These are phyloP conservation scores for Toxoplasma gondii DNA, from an alignment of 169 alveolate species.

Conservation along the genomic window DNA sequence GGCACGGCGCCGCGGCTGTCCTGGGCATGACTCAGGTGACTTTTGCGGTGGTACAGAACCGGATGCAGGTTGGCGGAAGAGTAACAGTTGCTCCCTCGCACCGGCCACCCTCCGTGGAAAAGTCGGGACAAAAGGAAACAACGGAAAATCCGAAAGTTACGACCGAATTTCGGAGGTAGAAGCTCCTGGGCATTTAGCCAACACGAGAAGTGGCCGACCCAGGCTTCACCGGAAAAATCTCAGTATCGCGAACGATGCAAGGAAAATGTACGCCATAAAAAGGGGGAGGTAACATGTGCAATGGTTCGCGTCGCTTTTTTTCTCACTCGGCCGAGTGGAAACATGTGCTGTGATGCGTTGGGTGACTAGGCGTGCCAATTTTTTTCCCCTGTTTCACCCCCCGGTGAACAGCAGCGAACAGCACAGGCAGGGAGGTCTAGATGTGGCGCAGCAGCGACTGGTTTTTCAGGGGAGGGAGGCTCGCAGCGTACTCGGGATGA, in stretches of 20 bases:
- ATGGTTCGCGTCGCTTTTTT: not conserved
- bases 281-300: not conserved
- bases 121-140: too few relatives aligned
- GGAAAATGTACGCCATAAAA: not conserved
- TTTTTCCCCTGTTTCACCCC: not conserved
- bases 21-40: too few relatives aligned
- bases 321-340: not conserved
- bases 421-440: not conserved
- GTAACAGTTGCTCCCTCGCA: too few relatives aligned
- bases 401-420: too few relatives aligned
- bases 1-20: too few relatives aligned
- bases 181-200: too few relatives aligned
- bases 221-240: not conserved
- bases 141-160: too few relatives aligned
- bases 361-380: not conserved
- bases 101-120: too few relatives aligned
- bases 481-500: not conserved
- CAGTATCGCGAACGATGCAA: not conserved
- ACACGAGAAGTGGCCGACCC: not conserved
- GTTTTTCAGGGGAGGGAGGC: not conserved
- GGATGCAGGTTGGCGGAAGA: too few relatives aligned
- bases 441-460: not conserved
- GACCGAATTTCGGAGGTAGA: too few relatives aligned
- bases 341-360: not conserved
- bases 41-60: too few relatives aligned